These are phyloP conservation scores for Kitagawia praeruptora DNA, from an alignment of 129 eudicot species.

Conservation along the genomic window DNA sequence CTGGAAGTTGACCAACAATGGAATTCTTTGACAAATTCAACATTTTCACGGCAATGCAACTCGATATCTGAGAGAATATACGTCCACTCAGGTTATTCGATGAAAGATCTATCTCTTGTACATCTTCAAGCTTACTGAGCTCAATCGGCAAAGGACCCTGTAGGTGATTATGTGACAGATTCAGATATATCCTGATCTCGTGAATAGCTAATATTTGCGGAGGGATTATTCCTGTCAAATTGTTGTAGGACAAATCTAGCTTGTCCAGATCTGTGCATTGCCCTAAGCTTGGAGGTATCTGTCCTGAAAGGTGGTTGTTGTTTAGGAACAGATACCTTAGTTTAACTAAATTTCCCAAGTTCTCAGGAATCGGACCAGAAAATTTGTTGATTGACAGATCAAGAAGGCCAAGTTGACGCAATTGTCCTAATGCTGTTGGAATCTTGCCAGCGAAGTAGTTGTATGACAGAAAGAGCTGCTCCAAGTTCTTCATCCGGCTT, in stretches of 20 bases:
- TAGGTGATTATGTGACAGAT: constrained; percentile 48
- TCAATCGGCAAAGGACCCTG: constrained; percentile 44
- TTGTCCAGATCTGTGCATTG: constrained; percentile 25
- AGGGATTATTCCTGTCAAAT: constrained; percentile 40
- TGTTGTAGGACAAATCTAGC: constrained; percentile 50
- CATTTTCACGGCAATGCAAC: constrained; percentile 30
- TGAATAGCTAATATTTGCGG: constrained; percentile 33
- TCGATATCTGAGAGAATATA: constrained; percentile 28
- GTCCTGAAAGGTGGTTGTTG: constrained; percentile 43
- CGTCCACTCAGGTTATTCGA: constrained; percentile 30
- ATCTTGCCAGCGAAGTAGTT: constrained; percentile 38
- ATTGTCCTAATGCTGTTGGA: constrained; percentile 27
- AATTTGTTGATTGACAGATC: constrained; percentile 43
- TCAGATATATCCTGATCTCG: constrained; percentile 32
- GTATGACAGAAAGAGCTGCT: constrained; percentile 33
- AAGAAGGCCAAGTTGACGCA: constrained; percentile 35
- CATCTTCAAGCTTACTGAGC: constrained; percentile 31
- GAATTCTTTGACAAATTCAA: constrained; percentile 37
- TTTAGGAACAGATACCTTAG: constrained; percentile 30
- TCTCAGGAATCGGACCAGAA: constrained; percentile 39
- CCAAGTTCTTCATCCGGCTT: constrained; percentile 23
- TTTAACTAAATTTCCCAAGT: constrained; percentile 26
- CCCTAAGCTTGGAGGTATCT: constrained; percentile 48
- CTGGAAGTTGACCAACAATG: constrained; percentile 38
- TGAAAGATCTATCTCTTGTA: constrained; percentile 35